Evolutionary conservation across 805 yeast genomes (phyloP).

Genomic region (Myxozyma neotropica): DNA sequence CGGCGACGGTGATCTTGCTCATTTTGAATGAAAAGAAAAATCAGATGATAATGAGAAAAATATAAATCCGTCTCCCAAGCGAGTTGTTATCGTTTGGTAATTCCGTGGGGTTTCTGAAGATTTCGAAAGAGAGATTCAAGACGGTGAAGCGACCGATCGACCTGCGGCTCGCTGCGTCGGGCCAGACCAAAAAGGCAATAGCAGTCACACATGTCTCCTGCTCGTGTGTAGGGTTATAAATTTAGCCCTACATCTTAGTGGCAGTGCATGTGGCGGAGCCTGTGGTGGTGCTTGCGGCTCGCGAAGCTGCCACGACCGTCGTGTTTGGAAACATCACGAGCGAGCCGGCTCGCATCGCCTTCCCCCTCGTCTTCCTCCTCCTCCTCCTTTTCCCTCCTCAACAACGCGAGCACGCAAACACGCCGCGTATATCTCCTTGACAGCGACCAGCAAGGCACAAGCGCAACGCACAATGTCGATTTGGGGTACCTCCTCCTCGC

Average conservation of each 20-base stretch:
- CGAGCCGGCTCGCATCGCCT: background rate
- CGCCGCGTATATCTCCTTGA: no score
- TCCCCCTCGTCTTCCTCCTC: background rate
- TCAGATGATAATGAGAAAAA: background rate
- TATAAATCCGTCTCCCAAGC: conserved; percentile 35
- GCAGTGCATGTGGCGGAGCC: conserved; percentile 1
- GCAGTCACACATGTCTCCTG: conserved; percentile 17
- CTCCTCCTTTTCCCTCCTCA: no score
- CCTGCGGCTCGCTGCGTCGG: no score
- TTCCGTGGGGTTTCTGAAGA: conserved; percentile 15
- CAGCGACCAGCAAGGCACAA: no score
- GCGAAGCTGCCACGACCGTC: background rate
- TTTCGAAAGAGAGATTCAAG: background rate
- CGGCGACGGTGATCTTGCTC: conserved; percentile 78
- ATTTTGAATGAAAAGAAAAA: conserved; percentile 7
- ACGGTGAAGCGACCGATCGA: no score
- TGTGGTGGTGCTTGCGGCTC: conserved; percentile 4
- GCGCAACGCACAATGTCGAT: conserved; percentile 31
- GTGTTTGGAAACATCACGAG: background rate
- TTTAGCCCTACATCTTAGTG: background rate
- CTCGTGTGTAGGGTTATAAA: background rate
- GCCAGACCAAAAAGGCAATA: conserved; percentile 12
- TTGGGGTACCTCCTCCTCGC: conserved; percentile 33
- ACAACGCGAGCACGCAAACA: no score
- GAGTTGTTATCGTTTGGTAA: conserved; percentile 29